Base-by-base conservation (phyloP, 2,329 filamentous ascomycete species). In the Pyricularia sp. region DNA sequence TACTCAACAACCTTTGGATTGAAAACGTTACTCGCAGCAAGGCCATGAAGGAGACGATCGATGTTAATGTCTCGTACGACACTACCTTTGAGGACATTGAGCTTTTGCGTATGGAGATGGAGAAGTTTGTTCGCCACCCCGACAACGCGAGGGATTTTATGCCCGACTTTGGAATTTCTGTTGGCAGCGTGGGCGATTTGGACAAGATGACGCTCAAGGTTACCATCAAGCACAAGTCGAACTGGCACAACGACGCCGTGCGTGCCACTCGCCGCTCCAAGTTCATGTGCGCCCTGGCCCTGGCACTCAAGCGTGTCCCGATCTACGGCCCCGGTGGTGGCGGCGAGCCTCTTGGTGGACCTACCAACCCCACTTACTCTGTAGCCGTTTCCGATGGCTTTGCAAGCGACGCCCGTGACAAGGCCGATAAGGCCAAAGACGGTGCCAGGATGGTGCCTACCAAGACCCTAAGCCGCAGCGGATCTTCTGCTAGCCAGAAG, bases 121-220 rank as follows among this genome's bases (percentile, higher is more conserved):
- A 92, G 77, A 84, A 82, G 28, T 99, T 98, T 74, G 93, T 98
- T 59, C 87, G 86, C 28, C 84, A 91, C 68, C 88, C 93, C 68
- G 93, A 96, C 28, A 98, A 98, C 80, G 86, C 85, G 70, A 90
- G 95, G 74, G 95, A 99, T 79, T 99, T 97, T 86, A 89, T 93
- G 78, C 88, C 90, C 2, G 92, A 97, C 69, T 84, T 98, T 68
- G 85, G 88, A 70, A 87, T 98, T 69, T 88, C 92, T 73, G 88
- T 97, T 20, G 84, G 87, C 30, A 88, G 92, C 69, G 88, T 98
- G 42, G 91, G 90, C 59, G 90, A 94, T 75, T 88, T 97, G 82
- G 92, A 96, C 79, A 97, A 97, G 81, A 83, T 98, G 67, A 86
- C 91, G 73, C 86, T 99, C 69, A 88, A 89, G 74, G 84, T 97